Conservation (phyloP, 75 land plant species). For the Sequoia sempervirens region DNA sequence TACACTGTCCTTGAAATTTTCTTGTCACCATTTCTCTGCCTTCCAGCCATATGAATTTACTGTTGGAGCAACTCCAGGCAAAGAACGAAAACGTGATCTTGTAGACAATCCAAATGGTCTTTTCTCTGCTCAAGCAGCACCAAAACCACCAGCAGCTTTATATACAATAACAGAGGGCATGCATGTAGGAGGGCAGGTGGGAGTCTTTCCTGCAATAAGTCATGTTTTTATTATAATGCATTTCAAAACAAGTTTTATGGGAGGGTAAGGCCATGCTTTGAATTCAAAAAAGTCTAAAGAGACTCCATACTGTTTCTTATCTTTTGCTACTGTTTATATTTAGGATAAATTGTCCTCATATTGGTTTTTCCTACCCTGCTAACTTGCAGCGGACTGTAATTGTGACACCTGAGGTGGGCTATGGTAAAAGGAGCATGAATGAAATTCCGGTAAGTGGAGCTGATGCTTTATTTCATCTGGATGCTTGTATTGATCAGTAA, state of each 20-base stretch:
- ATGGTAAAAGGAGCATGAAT: slow-evolving; percentile 78
- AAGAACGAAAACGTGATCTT: slow-evolving; percentile 86
- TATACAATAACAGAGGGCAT: slow-evolving; percentile 84
- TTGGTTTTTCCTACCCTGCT: background rate
- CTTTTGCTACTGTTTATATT: background rate
- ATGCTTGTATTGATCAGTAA: background rate
- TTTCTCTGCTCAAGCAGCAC: slow-evolving; percentile 95
- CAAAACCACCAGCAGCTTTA: slow-evolving; percentile 93
- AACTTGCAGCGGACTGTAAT: slow-evolving; percentile 74
- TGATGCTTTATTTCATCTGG: background rate
- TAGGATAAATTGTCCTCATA: background rate
- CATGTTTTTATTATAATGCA: background rate
- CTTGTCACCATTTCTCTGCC: background rate
- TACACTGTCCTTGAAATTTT: background rate
- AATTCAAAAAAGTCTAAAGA: background rate
- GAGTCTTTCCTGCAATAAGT: background rate
- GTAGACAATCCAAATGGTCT: slow-evolving; percentile 93
- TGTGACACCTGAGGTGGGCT: slow-evolving; percentile 87
- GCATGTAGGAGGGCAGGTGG: slow-evolving; percentile 91
- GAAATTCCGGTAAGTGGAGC: slow-evolving; percentile 75
- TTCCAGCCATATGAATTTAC: slow-evolving; percentile 84
- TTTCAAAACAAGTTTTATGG: background rate
- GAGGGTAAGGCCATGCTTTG: background rate
- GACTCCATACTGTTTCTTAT: background rate
- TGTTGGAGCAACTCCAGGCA: slow-evolving; percentile 83